phyloP scores from a whole-genome alignment of 208 protist species.

The Acanthamoeba rhysodes region DNA sequence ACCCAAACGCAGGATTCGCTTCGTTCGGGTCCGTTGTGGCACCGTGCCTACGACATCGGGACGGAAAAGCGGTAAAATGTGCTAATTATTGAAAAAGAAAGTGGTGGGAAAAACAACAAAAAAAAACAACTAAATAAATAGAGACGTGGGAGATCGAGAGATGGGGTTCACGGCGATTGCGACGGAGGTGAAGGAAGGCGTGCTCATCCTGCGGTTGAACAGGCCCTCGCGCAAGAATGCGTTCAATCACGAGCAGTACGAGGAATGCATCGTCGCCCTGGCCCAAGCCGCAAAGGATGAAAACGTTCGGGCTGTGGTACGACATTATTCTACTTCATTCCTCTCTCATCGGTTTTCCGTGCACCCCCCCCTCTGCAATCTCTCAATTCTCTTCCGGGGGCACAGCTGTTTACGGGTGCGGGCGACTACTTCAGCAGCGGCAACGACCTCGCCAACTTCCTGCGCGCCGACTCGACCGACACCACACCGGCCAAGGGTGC shows the following conservation, averaged over 20 bases:
- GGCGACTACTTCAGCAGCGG: constrained; percentile 77
- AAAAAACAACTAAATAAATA: too few relatives aligned
- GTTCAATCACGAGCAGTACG: constrained; percentile 68
- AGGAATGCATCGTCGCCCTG: constrained; percentile 65
- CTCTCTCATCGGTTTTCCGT: background rate
- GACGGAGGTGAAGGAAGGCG: constrained; percentile 6
- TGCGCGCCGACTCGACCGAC: background rate
- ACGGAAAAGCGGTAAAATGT: too few relatives aligned
- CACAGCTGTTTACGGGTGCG: constrained; percentile 57
- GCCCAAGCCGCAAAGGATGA: constrained; percentile 41
- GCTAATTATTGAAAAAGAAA: too few relatives aligned
- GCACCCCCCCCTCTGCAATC: background rate
- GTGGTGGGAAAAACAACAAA: too few relatives aligned
- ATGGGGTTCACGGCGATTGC: background rate
- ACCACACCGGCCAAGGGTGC: constrained; percentile 17
- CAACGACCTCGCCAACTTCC: constrained; percentile 71
- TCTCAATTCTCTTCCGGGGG: too few relatives aligned
- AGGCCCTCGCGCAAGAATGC: constrained; percentile 65
- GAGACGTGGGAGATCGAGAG: too few relatives aligned
- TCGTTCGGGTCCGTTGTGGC: too few relatives aligned
- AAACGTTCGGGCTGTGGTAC: background rate
- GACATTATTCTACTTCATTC: background rate
- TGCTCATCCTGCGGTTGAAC: constrained; percentile 43
- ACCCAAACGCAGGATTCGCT: too few relatives aligned
- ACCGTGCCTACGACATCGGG: too few relatives aligned